Evolutionary conservation across 1,284 basidiomycete genomes (phyloP).

Genomic region (Trametes hirsuta): DNA sequence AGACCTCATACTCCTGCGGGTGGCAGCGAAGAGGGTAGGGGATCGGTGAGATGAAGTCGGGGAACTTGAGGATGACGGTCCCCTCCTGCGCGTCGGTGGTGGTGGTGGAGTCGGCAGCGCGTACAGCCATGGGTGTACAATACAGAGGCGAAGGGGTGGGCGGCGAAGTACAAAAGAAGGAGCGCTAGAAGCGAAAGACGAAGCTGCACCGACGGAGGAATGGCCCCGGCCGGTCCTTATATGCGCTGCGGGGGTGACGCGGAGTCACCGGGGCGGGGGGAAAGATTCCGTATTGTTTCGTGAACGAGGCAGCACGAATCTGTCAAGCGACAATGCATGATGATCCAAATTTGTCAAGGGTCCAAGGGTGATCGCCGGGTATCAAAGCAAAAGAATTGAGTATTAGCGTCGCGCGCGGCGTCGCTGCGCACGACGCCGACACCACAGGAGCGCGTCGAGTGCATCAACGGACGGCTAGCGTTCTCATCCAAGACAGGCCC

Average conservation of each 20-base stretch:
- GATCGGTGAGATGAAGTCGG: constrained; percentile 27
- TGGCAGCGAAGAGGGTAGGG: constrained; percentile 29
- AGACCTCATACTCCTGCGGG: constrained; percentile 22
- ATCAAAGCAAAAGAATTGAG: constrained; percentile 17
- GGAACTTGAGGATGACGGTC: constrained; percentile 23
- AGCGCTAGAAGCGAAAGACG: constrained; percentile 22
- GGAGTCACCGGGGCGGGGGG: constrained; percentile 23
- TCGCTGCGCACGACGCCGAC: constrained; percentile 12
- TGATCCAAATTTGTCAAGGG: constrained; percentile 24
- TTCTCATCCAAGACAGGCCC: constrained; percentile 9
- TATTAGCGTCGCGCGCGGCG: constrained; percentile 12
- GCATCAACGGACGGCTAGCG: neutral
- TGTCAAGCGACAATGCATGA: constrained; percentile 26
- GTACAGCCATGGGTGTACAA: constrained; percentile 25
- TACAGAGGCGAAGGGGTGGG: constrained; percentile 7
- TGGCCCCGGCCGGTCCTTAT: constrained; percentile 17
- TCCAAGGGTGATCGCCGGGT: constrained; percentile 21
- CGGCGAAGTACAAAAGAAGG: constrained; percentile 13
- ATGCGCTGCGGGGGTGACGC: constrained; percentile 23
- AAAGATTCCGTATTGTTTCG: constrained; percentile 25
- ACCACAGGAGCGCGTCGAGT: constrained; percentile 10
- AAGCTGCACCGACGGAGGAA: constrained; percentile 13
- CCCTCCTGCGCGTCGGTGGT: constrained; percentile 13
- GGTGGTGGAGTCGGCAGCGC: constrained; percentile 7
- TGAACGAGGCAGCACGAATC: constrained; percentile 25